Percentiles rank a stretch among this genome's conserved stretches.
These are phyloP conservation scores for Erodium texanum DNA, from an alignment of 441 rosid genomes.

Conservation along the genomic window DNA sequence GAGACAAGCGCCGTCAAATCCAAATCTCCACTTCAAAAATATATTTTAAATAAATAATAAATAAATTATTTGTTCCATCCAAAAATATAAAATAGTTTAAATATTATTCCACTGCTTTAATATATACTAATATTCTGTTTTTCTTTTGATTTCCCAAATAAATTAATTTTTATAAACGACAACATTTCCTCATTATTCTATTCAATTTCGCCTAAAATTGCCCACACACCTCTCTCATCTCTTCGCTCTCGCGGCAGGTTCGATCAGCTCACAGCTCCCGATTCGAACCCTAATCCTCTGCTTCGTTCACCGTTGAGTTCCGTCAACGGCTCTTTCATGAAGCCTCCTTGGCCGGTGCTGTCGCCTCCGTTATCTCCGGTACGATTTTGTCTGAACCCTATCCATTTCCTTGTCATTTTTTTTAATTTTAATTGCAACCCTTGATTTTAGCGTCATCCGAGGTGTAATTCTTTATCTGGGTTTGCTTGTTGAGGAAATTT, in stretches of 20 bases:
- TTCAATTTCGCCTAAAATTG: neutral
- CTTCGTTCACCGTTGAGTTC: neutral
- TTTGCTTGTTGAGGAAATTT: neutral
- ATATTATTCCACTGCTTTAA: no score
- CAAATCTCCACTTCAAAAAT: neutral
- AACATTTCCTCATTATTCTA: neutral
- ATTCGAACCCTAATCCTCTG: slow-evolving; percentile 1
- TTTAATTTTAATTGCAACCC: neutral
- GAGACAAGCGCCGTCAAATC: slow-evolving; percentile 11
- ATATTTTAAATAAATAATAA: neutral
- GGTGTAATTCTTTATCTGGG: neutral
- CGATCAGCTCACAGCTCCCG: neutral
- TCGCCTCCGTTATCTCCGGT: slow-evolving; percentile 23
- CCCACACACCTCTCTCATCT: neutral
- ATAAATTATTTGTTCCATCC: neutral
- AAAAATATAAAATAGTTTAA: neutral
- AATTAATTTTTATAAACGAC: neutral
- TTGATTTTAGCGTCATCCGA: no score
- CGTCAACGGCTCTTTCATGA: slow-evolving; percentile 32
- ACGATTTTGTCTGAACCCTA: neutral
- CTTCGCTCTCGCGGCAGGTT: slow-evolving; percentile 5
- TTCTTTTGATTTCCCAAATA: neutral
- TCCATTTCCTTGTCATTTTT: neutral
- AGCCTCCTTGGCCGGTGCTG: slow-evolving; percentile 37
- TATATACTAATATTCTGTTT: no score